Base-by-base conservation (phyloP, 2,329 filamentous ascomycete genomes). In the Phaeophleospora eucalypticola region DNA sequence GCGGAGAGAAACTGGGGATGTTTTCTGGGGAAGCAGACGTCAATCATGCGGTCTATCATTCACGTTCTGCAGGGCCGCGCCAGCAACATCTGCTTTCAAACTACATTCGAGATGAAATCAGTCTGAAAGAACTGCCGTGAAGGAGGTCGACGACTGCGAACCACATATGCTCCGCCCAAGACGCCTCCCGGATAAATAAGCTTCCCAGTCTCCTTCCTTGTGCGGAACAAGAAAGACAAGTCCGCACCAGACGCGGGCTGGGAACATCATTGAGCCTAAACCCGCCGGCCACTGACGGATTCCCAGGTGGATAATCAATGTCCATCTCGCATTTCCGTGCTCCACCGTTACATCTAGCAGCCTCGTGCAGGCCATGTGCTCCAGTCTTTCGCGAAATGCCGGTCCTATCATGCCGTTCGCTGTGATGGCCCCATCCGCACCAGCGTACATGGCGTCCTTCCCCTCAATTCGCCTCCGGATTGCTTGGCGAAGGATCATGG, bases 391-490 rank as follows among this genome's bases (percentile, higher is more conserved):
- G 24, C 6, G 12, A 29, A 29, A 29, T 12, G 19, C 8, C 29
- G n/a, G 27, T 18, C 24, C 38, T 24, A 32, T 27, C 20, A 7
- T 8, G 15, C 16, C 9, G 17, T 7, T n/a, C 38, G 33, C 17
- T 29, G 38, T 15, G 21, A 12, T 17, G 4, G 38, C 12, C 3
- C 33, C 6, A 17, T 20, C 18, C n/a, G 10, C 17, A 34, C 17
- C 27, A 19, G 15, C 24, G n/a, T 15, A 16, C n/a, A 32, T 10
- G 4, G 4, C 20, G 39, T 6, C 20, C 40, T 42, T 42, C 40
- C 40, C 40, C 40, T 42, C 40, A 42, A 35, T 42, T 41, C 38
- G 21, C 38, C 21, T 41, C 21, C 38, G 3, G 21, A 32, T 24
- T 40, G 20, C 21, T 41, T 24, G 24, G 19, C 20, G 24, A 15